phyloP scores from a whole-genome alignment of 331 rosid genomes.

The Rhamnella rubrinervis region DNA sequence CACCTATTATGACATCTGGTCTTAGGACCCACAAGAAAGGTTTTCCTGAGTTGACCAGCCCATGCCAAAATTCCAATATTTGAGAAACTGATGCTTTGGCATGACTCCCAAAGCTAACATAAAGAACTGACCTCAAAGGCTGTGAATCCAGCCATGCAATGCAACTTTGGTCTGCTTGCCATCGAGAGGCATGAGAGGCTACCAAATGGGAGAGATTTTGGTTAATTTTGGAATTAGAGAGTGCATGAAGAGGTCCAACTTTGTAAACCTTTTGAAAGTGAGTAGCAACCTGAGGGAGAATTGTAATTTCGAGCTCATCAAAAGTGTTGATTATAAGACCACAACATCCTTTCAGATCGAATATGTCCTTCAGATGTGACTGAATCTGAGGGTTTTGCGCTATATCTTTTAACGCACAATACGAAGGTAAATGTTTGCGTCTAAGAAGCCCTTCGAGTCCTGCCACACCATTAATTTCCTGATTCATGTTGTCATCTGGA shows the following conservation, averaged over 20 bases:
- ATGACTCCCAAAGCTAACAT: constrained; percentile 49
- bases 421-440: constrained; percentile 40
- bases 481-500: constrained; percentile 38
- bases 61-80: constrained; percentile 40
- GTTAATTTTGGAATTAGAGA: not conserved
- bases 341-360: not conserved
- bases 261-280: constrained; percentile 36
- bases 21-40: constrained; percentile 42
- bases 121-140: constrained; percentile 24
- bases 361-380: not conserved
- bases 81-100: not conserved
- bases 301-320: constrained; percentile 40
- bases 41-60: constrained; percentile 34
- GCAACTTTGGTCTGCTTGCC: constrained; percentile 39
- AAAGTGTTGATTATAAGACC: constrained; percentile 43
- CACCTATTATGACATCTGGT: constrained; percentile 3
- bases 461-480: constrained; percentile 5
- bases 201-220: not conserved
- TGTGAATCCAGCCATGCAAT: constrained; percentile 51
- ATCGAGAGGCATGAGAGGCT: not conserved
- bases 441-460: constrained; percentile 52
- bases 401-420: constrained; percentile 2
- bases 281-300: constrained; percentile 27
- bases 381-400: not conserved
- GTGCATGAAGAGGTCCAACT: constrained; percentile 49